Conservation (phyloP, 108 stramenopile species). For the Nannochloropsis oceanica region DNA sequence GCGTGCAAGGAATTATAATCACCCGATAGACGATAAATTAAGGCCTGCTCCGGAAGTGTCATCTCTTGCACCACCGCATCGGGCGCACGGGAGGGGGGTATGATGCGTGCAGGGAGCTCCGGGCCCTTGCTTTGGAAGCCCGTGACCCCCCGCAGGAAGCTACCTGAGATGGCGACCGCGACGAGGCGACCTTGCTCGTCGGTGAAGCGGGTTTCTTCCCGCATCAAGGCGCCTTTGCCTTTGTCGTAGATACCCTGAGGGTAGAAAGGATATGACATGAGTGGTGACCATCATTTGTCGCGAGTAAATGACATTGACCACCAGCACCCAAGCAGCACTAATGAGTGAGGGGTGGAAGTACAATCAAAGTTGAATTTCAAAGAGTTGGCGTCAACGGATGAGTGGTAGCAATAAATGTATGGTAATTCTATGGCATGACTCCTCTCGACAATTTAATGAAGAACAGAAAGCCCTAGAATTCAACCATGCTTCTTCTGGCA, state of each 20-base stretch:
- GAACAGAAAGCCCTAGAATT: background rate
- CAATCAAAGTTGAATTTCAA: too few relatives aligned
- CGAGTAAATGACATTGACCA: too few relatives aligned
- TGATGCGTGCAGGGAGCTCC: background rate
- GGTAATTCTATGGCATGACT: background rate
- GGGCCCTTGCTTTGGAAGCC: background rate
- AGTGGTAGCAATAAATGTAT: background rate
- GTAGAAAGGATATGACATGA: too few relatives aligned
- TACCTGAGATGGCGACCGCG: background rate
- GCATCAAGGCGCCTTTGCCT: conserved; percentile 4
- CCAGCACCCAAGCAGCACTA: too few relatives aligned
- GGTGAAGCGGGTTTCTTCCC: background rate
- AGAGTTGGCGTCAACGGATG: too few relatives aligned
- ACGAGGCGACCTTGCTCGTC: background rate
- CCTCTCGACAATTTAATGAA: background rate
- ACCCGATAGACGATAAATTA: conserved; percentile 67
- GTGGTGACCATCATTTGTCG: too few relatives aligned
- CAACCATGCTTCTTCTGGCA: background rate
- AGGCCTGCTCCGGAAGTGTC: conserved; percentile 50
- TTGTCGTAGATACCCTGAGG: conserved; percentile 2
- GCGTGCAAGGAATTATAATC: conserved; percentile 81
- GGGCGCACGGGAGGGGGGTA: background rate
- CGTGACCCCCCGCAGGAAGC: conserved; percentile 5
- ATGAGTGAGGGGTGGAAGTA: too few relatives aligned
- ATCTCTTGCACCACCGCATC: conserved; percentile 9